Percentiles rank a stretch among this genome's conserved stretches.
Evolutionary conservation across 2,329 filamentous ascomycete species (phyloP).

Genomic region (Aspergillus ochraceus): DNA sequence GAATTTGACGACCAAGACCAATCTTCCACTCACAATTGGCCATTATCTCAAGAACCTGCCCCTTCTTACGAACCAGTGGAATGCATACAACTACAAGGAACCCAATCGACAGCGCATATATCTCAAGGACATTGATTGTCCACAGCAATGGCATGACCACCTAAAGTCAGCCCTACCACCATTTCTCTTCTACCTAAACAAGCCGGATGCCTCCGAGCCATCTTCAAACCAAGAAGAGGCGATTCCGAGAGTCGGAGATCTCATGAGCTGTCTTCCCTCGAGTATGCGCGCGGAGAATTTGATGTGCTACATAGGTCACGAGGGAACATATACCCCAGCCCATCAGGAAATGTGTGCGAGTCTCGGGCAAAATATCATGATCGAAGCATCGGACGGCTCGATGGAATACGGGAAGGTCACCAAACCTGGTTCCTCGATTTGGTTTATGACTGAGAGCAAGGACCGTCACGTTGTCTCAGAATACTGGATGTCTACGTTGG

Average conservation of each 20-base stretch:
- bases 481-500: slow-evolving; percentile 88
- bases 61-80: slow-evolving; percentile 80
- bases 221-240: slow-evolving; percentile 51
- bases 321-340: slow-evolving; percentile 93
- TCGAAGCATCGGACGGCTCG: slow-evolving; percentile 72
- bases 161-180: slow-evolving; percentile 76
- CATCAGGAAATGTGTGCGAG: slow-evolving; percentile 98
- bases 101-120: slow-evolving; percentile 83
- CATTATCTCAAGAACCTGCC: slow-evolving; percentile 90
- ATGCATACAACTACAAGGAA: slow-evolving; percentile 71
- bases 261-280: slow-evolving; percentile 88
- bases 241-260: slow-evolving; percentile 74
- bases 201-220: slow-evolving; percentile 50
- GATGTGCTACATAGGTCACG: slow-evolving; percentile 98
- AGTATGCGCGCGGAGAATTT: slow-evolving; percentile 93
- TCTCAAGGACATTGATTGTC: slow-evolving; percentile 95
- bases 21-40: slow-evolving; percentile 80
- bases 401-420: slow-evolving; percentile 68
- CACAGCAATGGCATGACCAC: slow-evolving; percentile 78
- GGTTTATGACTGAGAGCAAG: slow-evolving; percentile 98
- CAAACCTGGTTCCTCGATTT: slow-evolving; percentile 83
- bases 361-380: slow-evolving; percentile 97
- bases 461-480: slow-evolving; percentile 88
- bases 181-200: slow-evolving; percentile 86
- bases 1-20: slow-evolving; percentile 70